A percentile compares a stretch with the other conserved stretches of the same genome.
phyloP scores from a whole-genome alignment of 139 green algal genomes.

The Dunaliella sp. region DNA sequence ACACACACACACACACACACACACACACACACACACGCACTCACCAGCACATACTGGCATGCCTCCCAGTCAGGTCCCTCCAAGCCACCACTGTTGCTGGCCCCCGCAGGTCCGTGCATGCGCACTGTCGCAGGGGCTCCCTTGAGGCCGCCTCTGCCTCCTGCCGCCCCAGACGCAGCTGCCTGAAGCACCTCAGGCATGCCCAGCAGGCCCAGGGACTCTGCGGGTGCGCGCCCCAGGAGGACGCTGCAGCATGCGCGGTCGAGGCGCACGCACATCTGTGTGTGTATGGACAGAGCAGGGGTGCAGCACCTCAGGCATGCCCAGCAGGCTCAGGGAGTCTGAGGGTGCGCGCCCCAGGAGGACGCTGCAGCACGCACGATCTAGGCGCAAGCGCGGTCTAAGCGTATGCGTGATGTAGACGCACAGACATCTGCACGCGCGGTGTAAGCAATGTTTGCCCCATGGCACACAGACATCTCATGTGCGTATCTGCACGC shows the following conservation, averaged over 20 bases:
- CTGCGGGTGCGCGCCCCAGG: background rate
- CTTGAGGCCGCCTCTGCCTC: background rate
- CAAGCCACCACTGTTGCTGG: background rate
- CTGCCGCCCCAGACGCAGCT: background rate
- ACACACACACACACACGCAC: background rate
- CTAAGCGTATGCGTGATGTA: background rate
- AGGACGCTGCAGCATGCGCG: conserved; percentile 3
- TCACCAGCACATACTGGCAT: background rate
- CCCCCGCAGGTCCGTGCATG: background rate
- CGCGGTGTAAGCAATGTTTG: no score
- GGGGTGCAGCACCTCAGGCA: background rate
- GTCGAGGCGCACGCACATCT: background rate
- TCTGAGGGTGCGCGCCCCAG: background rate
- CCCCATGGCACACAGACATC: background rate
- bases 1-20: background rate
- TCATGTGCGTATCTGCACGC: no score
- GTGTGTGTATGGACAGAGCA: background rate
- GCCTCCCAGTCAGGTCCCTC: background rate
- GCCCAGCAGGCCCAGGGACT: background rate
- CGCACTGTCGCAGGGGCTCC: background rate
- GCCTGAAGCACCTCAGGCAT: background rate
- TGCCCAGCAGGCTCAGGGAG: background rate
- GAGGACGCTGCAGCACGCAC: conserved; percentile 1
- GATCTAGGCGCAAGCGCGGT: conserved; percentile 1
- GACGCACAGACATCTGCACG: background rate